Evolutionary conservation across 2,329 filamentous ascomycete species (phyloP).

Genomic region (Akanthomyces lecanii): DNA sequence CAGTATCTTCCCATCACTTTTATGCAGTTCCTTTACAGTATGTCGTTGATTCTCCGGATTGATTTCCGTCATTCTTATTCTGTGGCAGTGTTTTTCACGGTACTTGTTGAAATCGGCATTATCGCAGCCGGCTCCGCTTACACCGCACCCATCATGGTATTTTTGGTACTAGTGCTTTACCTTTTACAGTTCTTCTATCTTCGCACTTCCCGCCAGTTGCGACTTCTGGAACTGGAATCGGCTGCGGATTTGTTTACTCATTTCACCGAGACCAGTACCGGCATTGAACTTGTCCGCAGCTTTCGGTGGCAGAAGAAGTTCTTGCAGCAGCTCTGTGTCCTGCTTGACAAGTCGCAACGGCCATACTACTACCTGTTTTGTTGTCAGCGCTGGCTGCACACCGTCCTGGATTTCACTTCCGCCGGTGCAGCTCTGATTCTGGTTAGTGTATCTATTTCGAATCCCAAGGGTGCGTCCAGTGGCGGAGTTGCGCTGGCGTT

Average conservation of each 20-base stretch:
- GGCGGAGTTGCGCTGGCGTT: neutral
- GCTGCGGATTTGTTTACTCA: slow-evolving; percentile 40
- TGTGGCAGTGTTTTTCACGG: slow-evolving; percentile 29
- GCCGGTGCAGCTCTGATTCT: slow-evolving; percentile 23
- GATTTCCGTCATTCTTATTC: neutral
- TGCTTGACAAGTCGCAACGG: neutral
- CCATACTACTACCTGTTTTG: neutral
- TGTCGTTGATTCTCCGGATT: neutral
- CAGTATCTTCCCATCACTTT: neutral
- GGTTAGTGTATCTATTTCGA: neutral
- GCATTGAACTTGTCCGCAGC: slow-evolving; percentile 24
- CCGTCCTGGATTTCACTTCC: slow-evolving; percentile 19
- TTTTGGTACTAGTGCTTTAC: slow-evolving; percentile 21
- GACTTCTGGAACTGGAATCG: slow-evolving; percentile 50
- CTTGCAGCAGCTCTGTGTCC: slow-evolving; percentile 33
- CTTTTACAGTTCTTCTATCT: slow-evolving; percentile 30
- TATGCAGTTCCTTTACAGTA: neutral
- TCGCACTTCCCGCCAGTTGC: slow-evolving; percentile 50
- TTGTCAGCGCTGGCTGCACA: slow-evolving; percentile 13
- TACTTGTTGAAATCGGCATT: slow-evolving; percentile 39
- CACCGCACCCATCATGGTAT: slow-evolving; percentile 41
- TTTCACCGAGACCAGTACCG: slow-evolving; percentile 33
- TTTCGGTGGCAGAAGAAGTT: slow-evolving; percentile 27
- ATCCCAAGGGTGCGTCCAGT: neutral
- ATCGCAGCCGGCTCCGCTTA: slow-evolving; percentile 41